Conservation (phyloP, 169 alveolate species). For the Plasmodium yoelii region DNA sequence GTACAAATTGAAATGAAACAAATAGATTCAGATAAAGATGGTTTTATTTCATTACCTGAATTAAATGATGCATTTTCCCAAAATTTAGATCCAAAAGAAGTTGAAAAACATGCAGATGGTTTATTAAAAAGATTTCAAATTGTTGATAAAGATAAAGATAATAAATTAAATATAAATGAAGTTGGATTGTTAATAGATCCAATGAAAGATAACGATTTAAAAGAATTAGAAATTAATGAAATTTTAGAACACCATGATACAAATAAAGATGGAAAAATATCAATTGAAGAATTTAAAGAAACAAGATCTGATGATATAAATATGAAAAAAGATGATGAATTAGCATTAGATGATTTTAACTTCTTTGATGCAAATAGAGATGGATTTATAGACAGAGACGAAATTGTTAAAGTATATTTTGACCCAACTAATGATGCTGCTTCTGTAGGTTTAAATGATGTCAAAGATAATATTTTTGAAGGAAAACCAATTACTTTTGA, state of each 20-base stretch:
- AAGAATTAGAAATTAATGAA: conserved; percentile 82
- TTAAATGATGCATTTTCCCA: conserved; percentile 80
- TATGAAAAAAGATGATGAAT: conserved; percentile 53
- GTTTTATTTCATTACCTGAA: conserved; percentile 80
- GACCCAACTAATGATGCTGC: conserved; percentile 81
- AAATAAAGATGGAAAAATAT: conserved; percentile 83
- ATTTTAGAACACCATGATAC: conserved; percentile 84
- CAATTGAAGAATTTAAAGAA: conserved; percentile 81
- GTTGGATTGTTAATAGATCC: conserved; percentile 82
- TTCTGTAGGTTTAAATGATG: conserved; percentile 76
- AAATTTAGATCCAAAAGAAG: conserved; percentile 80
- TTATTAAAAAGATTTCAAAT: conserved; percentile 80
- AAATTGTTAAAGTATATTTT: conserved; percentile 78
- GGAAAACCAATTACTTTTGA: conserved; percentile 76
- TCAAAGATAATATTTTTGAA: conserved; percentile 77
- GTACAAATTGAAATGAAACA: conserved; percentile 83
- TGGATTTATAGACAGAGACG: conserved; percentile 82
- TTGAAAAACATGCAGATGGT: conserved; percentile 79
- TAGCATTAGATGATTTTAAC: conserved; percentile 79
- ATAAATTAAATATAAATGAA: conserved; percentile 76
- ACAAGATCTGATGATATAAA: conserved; percentile 69
- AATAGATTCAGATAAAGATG: conserved; percentile 84
- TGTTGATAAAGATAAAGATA: conserved; percentile 85
- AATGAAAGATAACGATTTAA: conserved; percentile 80
- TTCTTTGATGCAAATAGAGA: conserved; percentile 83